Conservation (phyloP, 2,329 filamentous ascomycete species). For the Thermothelomyces thermophilus region DNA sequence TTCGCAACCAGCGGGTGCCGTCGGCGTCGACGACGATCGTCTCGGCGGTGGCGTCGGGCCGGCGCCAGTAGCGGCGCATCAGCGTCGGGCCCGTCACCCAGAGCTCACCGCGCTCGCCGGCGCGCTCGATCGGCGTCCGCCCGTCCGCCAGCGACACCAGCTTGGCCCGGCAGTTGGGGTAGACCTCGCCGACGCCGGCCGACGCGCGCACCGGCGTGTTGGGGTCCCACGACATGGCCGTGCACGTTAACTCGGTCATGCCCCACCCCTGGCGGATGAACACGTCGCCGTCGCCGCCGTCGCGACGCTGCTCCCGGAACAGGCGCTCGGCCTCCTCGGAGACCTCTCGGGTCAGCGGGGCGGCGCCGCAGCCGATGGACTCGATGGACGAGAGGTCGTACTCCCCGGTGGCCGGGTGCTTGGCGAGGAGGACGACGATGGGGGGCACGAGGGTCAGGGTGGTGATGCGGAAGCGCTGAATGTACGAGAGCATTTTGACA, state of each 20-base stretch:
- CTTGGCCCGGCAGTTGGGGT: slow-evolving; percentile 62
- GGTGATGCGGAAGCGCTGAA: slow-evolving; percentile 64
- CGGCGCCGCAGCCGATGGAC: slow-evolving; percentile 57
- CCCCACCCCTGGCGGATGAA: slow-evolving; percentile 67
- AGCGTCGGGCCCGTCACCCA: slow-evolving; percentile 67
- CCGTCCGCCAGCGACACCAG: slow-evolving; percentile 53
- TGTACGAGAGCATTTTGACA: slow-evolving; percentile 58
- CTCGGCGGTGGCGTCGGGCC: slow-evolving; percentile 57
- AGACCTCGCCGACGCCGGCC: slow-evolving; percentile 57
- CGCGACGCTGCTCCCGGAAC: slow-evolving; percentile 33
- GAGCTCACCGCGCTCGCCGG: slow-evolving; percentile 59
- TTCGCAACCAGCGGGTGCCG: slow-evolving; percentile 61
- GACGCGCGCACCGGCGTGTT: slow-evolving; percentile 34
- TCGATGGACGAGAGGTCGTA: slow-evolving; percentile 64
- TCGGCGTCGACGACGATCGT: slow-evolving; percentile 43
- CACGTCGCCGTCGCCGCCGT: slow-evolving; percentile 25
- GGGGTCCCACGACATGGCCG: slow-evolving; percentile 58
- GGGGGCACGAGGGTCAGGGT: slow-evolving; percentile 64
- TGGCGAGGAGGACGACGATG: slow-evolving; percentile 65
- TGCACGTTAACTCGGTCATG: slow-evolving; percentile 79
- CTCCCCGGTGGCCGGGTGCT: slow-evolving; percentile 57
- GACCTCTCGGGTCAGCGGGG: slow-evolving; percentile 56
- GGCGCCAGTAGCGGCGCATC: slow-evolving; percentile 72
- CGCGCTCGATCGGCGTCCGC: slow-evolving; percentile 41
- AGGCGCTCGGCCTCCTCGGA: slow-evolving; percentile 52